Evolutionary conservation across 805 yeast genomes (phyloP).

Genomic region (Ogataea naganishii): DNA sequence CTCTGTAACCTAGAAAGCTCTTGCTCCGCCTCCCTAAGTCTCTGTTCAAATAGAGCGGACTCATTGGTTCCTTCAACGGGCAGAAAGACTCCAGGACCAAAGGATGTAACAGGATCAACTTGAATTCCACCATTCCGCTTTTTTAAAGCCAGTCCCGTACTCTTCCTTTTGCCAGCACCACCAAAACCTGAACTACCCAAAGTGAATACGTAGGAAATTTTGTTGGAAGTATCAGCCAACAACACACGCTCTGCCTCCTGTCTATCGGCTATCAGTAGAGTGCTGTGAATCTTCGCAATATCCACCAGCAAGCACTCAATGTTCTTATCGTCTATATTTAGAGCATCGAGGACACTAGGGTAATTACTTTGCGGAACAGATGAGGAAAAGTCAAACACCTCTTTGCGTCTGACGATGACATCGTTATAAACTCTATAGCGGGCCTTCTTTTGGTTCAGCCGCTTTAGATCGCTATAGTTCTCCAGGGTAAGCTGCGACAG

Average conservation of each 20-base stretch:
- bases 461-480: conserved; percentile 47
- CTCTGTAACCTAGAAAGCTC: too few relatives aligned
- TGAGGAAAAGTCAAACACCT: conserved; percentile 42
- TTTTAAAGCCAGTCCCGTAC: too few relatives aligned
- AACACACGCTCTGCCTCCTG: conserved; percentile 40
- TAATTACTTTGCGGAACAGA: conserved; percentile 33
- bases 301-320: conserved; percentile 61
- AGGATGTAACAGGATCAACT: conserved; percentile 21
- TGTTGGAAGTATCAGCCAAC: conserved; percentile 17
- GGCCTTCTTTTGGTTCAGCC: conserved; percentile 27
- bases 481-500: conserved; percentile 62
- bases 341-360: conserved; percentile 49
- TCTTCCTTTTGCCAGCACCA: conserved; percentile 13
- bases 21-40: too few relatives aligned
- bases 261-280: conserved; percentile 43
- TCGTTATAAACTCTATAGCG: conserved; percentile 25
- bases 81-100: too few relatives aligned
- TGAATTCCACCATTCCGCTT: conserved; percentile 20
- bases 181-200: conserved; percentile 13
- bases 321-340: conserved; percentile 46
- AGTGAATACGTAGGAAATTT: conserved; percentile 7
- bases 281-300: conserved; percentile 46
- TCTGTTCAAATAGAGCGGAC: conserved; percentile 1
- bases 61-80: background rate
- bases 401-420: conserved; percentile 45